Conservation (phyloP, 1,284 basidiomycete genomes). For the Rhodotorula sp. region DNA sequence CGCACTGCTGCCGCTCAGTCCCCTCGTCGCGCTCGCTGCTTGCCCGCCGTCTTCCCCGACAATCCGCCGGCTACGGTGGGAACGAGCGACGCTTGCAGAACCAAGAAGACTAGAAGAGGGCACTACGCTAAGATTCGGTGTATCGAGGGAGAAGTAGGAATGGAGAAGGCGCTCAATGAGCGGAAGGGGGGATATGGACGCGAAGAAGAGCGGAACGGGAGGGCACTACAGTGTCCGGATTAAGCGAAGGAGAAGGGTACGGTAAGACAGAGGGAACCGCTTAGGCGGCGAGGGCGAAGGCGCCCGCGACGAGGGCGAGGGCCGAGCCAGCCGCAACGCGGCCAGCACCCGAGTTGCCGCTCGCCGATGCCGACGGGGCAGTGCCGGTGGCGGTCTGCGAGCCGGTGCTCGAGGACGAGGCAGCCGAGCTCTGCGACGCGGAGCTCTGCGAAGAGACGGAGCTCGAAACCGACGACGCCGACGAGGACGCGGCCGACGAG, state of each 20-base stretch:
- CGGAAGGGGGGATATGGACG: not conserved
- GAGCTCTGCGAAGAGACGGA: not conserved
- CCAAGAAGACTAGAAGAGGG: not conserved
- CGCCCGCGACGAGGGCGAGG: constrained; percentile 18
- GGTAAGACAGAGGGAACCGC: not conserved
- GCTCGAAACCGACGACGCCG: not conserved
- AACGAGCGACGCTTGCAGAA: not conserved
- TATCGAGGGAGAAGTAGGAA: not conserved
- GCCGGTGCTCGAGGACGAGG: not conserved
- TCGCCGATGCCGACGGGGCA: not conserved
- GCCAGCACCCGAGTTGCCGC: not conserved
- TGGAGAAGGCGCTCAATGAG: not conserved
- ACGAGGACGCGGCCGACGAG: constrained; percentile 13
- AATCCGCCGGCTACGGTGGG: not conserved
- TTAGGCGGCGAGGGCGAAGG: constrained; percentile 10
- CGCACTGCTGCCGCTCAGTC: too few species aligned
- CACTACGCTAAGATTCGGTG: not conserved
- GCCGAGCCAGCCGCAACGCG: constrained; percentile 3
- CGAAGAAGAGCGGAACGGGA: too few species aligned
- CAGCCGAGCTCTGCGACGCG: not conserved
- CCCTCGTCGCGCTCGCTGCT: not conserved
- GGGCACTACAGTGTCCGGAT: not conserved
- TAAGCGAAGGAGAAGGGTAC: not conserved
- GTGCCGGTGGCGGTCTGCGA: not conserved
- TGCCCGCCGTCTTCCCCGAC: too few species aligned